These are phyloP conservation scores for Kitagawia praeruptora DNA, from an alignment of 129 eudicot species.

Conservation along the genomic window DNA sequence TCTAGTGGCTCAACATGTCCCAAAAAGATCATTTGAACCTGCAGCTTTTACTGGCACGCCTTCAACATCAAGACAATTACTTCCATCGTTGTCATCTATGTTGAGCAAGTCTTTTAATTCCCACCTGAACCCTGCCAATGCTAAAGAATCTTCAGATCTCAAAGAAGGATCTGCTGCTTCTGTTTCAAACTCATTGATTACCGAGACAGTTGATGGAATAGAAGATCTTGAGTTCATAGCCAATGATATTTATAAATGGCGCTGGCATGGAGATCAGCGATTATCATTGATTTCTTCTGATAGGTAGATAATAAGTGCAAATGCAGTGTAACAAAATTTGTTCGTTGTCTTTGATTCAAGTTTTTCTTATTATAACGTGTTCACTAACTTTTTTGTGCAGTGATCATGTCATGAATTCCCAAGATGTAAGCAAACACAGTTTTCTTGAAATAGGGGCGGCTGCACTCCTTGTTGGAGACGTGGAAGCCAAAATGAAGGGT, in stretches of 20 bases:
- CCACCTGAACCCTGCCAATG: constrained; percentile 64
- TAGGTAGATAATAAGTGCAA: constrained; percentile 36
- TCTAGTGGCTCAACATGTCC: constrained; percentile 78
- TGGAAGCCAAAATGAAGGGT: constrained; percentile 89
- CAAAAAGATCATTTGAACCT: constrained; percentile 83
- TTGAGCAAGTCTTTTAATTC: constrained; percentile 91
- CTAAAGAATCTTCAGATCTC: constrained; percentile 61
- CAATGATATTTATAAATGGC: constrained; percentile 78
- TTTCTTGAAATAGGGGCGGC: constrained; percentile 97
- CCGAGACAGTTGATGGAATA: constrained; percentile 54
- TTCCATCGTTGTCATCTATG: constrained; percentile 86
- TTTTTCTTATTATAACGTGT: neutral
- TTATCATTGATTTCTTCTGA: constrained; percentile 51
- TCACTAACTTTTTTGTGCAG: constrained; percentile 28
- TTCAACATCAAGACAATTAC: constrained; percentile 70
- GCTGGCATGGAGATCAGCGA: constrained; percentile 82
- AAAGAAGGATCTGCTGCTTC: constrained; percentile 63
- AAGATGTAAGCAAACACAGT: constrained; percentile 59
- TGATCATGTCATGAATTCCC: constrained; percentile 49
- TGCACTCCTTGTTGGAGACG: constrained; percentile 85
- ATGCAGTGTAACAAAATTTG: constrained; percentile 7
- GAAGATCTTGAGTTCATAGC: constrained; percentile 70
- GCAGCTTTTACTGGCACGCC: constrained; percentile 85
- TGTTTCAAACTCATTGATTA: constrained; percentile 45
- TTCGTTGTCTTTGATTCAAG: neutral